These are phyloP conservation scores for Arthrobotrys pseudoclavata DNA, from an alignment of 2,329 filamentous ascomycete species.

Conservation along the genomic window DNA sequence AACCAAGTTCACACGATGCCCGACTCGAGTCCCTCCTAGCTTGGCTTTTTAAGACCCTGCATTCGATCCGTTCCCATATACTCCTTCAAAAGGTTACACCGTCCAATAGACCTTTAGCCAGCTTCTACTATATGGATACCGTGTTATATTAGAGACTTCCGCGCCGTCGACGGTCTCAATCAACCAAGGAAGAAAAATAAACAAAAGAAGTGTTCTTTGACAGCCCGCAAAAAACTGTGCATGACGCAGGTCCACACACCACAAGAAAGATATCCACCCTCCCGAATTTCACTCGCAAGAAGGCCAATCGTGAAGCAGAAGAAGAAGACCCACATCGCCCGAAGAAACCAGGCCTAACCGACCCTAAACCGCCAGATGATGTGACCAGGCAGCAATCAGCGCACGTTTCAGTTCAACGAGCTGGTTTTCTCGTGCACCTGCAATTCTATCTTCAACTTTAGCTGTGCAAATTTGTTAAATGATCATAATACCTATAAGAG, in stretches of 20 bases:
- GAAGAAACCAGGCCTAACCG: slow-evolving; percentile 6
- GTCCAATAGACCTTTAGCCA: too few relatives aligned
- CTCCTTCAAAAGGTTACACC: too few relatives aligned
- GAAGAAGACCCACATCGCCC: slow-evolving; percentile 20
- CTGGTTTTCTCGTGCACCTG: neutral
- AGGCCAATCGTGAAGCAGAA: neutral
- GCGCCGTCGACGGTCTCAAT: too few relatives aligned
- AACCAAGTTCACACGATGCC: neutral
- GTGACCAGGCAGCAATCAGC: slow-evolving; percentile 28
- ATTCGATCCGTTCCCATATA: too few relatives aligned
- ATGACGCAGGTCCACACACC: slow-evolving; percentile 22
- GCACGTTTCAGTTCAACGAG: slow-evolving; percentile 4
- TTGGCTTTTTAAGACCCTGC: neutral
- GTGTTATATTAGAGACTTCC: too few relatives aligned
- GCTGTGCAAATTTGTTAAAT: too few relatives aligned
- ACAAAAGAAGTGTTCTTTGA: neutral
- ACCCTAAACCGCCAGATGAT: slow-evolving; percentile 13
- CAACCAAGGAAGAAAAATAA: too few relatives aligned
- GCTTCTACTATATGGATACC: too few relatives aligned
- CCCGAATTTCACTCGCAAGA: slow-evolving; percentile 9
- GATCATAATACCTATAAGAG: too few relatives aligned
- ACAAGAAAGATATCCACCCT: slow-evolving; percentile 1
- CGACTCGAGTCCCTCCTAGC: neutral
- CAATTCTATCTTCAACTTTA: neutral
- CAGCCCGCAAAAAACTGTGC: neutral